phyloP scores from a whole-genome alignment of 129 eudicot species.

The Saposhnikovia divaricata region DNA sequence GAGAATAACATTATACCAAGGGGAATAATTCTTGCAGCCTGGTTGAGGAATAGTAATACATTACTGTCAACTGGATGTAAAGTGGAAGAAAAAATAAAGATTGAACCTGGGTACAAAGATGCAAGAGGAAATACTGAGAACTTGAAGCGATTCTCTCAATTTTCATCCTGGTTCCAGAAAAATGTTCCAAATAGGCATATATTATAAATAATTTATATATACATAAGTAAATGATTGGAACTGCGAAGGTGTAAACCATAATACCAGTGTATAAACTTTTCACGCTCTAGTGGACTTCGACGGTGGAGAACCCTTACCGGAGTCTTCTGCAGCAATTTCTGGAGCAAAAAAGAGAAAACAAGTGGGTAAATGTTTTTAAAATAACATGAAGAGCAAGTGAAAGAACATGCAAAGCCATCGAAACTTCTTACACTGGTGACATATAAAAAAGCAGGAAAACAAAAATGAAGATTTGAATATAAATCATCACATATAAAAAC shows the following conservation, averaged over 20 bases:
- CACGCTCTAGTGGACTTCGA: conserved; percentile 91
- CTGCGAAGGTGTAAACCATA: conserved; percentile 8
- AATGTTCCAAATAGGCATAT: conserved; percentile 1
- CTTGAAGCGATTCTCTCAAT: conserved; percentile 68
- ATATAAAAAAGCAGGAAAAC: neutral
- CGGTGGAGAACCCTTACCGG: conserved; percentile 96
- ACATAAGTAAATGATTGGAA: neutral
- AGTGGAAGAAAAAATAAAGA: conserved; percentile 7
- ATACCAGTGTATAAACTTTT: conserved; percentile 86
- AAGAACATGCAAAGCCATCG: neutral
- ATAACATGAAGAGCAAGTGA: neutral
- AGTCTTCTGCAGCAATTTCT: conserved; percentile 81
- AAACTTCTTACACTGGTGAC: neutral
- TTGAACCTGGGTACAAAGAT: conserved; percentile 87
- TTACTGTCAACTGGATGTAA: neutral
- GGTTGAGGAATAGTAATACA: neutral
- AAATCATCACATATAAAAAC: neutral
- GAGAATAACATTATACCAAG: neutral
- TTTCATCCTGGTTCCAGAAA: conserved; percentile 65
- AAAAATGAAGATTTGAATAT: neutral
- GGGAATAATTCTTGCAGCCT: neutral
- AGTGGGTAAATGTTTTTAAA: neutral
- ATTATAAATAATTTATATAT: neutral
- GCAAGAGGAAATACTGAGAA: conserved; percentile 77
- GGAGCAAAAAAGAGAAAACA: conserved; percentile 17